phyloP scores from a whole-genome alignment of 1,284 basidiomycete genomes.

The Rhodotorula mucilaginosa region DNA sequence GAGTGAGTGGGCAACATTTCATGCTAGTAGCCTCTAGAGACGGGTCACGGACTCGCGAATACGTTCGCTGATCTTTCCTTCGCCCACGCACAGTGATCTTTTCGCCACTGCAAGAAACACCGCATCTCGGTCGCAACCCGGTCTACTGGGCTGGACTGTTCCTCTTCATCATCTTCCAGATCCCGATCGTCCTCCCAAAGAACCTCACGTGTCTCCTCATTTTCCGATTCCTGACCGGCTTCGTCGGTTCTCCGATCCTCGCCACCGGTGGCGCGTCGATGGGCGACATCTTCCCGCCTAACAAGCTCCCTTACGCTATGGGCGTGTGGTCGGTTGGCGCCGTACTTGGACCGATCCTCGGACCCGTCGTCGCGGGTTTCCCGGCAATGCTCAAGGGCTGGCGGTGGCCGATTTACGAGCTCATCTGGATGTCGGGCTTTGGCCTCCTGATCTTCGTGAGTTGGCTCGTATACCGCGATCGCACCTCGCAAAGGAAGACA shows the following conservation, averaged over 20 bases:
- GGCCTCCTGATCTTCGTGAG: slow-evolving; percentile 37
- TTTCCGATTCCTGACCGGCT: slow-evolving; percentile 43
- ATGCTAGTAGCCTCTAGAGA: background rate
- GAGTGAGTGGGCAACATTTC: slow-evolving; percentile 7
- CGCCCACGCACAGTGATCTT: slow-evolving; percentile 23
- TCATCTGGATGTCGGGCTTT: slow-evolving; percentile 43
- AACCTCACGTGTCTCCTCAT: slow-evolving; percentile 39
- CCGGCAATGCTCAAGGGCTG: slow-evolving; percentile 45
- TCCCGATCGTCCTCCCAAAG: slow-evolving; percentile 37
- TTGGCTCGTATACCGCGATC: background rate
- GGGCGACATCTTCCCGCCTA: slow-evolving; percentile 41
- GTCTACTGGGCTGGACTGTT: slow-evolving; percentile 39
- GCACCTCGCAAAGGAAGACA: too few species aligned
- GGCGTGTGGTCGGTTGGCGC: slow-evolving; percentile 23
- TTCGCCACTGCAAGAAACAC: slow-evolving; percentile 46
- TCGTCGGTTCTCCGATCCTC: slow-evolving; percentile 46
- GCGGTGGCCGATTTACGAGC: slow-evolving; percentile 47
- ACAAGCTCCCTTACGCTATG: slow-evolving; percentile 19
- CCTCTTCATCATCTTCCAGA: slow-evolving; percentile 35
- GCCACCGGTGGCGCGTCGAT: slow-evolving; percentile 46
- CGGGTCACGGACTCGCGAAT: too few species aligned
- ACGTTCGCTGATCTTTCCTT: background rate
- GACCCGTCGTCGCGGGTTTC: slow-evolving; percentile 37
- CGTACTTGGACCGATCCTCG: slow-evolving; percentile 25
- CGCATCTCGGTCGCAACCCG: slow-evolving; percentile 44